Conservation (phyloP, 441 rosid genomes). For the Erodium trifolium region DNA sequence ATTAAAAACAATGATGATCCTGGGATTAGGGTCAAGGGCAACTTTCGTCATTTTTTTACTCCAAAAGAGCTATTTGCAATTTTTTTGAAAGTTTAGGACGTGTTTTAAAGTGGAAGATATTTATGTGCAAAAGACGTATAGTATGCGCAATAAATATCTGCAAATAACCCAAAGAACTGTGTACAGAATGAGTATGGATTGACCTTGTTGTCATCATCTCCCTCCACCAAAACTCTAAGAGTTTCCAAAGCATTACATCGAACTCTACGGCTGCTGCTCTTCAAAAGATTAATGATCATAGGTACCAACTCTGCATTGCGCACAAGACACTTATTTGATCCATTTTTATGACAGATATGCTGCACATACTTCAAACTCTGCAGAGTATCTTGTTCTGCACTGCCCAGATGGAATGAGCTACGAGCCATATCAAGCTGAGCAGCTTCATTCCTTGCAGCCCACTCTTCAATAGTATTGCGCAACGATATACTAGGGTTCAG, state of each 20-base stretch:
- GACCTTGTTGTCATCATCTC: slow-evolving; percentile 86
- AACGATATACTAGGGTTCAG: slow-evolving; percentile 78
- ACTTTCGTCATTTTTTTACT: too few relatives aligned
- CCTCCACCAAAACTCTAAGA: slow-evolving; percentile 68
- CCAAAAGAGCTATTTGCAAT: too few relatives aligned
- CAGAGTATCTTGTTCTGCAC: slow-evolving; percentile 63
- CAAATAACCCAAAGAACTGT: neutral
- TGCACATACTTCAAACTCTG: slow-evolving; percentile 52
- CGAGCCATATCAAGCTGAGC: slow-evolving; percentile 81
- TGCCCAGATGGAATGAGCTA: slow-evolving; percentile 48
- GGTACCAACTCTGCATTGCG: slow-evolving; percentile 63
- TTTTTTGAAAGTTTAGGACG: too few relatives aligned
- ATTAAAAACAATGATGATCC: too few relatives aligned
- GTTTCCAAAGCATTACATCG: slow-evolving; percentile 73
- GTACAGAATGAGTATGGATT: slow-evolving; percentile 23
- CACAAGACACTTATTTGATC: slow-evolving; percentile 52
- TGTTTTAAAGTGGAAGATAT: too few relatives aligned
- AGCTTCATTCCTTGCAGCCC: slow-evolving; percentile 88
- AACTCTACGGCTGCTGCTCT: slow-evolving; percentile 62
- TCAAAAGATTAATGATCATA: slow-evolving; percentile 68
- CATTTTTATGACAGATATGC: slow-evolving; percentile 51
- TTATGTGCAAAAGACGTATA: too few relatives aligned
- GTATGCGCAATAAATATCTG: too few relatives aligned
- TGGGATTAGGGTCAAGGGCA: neutral
- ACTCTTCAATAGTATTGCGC: slow-evolving; percentile 86